Evolutionary conservation across 208 protist genomes (phyloP), one percentile per base, ranked within the genome.

Genomic region (Novymonas esmeraldas): DNA sequence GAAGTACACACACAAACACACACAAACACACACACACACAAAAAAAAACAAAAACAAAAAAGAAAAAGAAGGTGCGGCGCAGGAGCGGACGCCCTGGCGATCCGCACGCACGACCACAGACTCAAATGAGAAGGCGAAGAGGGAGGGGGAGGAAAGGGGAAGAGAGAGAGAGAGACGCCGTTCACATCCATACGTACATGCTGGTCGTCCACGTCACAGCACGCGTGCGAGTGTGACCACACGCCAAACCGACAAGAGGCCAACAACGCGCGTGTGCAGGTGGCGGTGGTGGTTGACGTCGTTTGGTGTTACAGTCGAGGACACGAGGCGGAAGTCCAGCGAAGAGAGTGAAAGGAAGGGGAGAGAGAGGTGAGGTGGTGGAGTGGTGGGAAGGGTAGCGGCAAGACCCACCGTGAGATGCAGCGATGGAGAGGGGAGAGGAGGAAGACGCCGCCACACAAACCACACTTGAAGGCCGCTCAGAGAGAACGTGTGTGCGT

Each of bases 31-130:
- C n/a, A n/a, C n/a, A n/a, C n/a, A 11, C 29, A 20, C 33, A 65
- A 49, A 51, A 70, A 60, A 60, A 64, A 70, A 9, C 50, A 1
- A 63, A 70, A 11, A 11, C 7, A 41, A 14, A 41, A 41, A 11
- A 14, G 11, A 41, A 41, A 41, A 41, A 5, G 5, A 41, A 41
- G 36, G 36, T 5, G 36, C 36, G 36, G 36, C 5, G 36, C 36
- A 41, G 36, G 36, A 41, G 36, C 7, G 11, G 36, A 11, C 36
- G 36, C 36, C 36, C 36, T 41, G 36, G 36, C 36, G 11, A 11
- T 41, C 36, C n/a, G 11, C 38, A 7, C 13, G 13, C n/a, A n/a
- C n/a, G n/a, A n/a, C n/a, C n/a, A n/a, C n/a, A n/a, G n/a, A n/a
- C n/a, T n/a, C n/a, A n/a, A n/a, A n/a, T n/a, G n/a, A n/a, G n/a